Base-by-base conservation (phyloP, 768 basidiomycete genomes). In the Lactarius quietus region DNA sequence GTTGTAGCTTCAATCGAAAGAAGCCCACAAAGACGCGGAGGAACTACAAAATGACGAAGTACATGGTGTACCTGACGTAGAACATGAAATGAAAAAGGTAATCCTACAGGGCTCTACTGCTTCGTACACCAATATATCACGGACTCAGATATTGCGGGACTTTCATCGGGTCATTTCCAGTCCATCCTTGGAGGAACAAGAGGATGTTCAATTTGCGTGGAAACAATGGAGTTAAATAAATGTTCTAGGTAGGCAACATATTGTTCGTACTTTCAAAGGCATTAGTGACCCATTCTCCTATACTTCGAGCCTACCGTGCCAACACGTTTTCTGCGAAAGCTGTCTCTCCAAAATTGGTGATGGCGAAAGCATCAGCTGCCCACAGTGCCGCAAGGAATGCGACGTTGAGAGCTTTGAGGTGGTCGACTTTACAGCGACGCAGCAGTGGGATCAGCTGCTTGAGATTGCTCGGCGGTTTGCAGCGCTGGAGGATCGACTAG, bases 401-500 rank as follows among this genome's bases (percentile, higher is more conserved):
- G 28, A 63, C 1, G 60, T 74, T 55, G 78, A 80, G 6, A 76
- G 78, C 1, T 33, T 79, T 3, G 77, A 77, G 57, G 62, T 70
- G 6, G 71, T 83, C 1, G 65, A 73, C 36, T 73, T 75, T 69
- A 80, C 78, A 20, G 80, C 81, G 28, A 70, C 72, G 29, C 69
- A 78, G 29, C 78, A 80, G 61, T 82, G 81, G 80, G 81, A 83
- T 67, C 72, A 70, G 20, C 68, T 83, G 17, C 71, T 80, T 7
- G 73, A 76, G 20, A 69, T 82, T 17, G 79, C 80, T 3, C 72
- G 74, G 51, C 72, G 72, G 12, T 82, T 78, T 76, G 76, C 75
- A 26, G 72, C 71, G 60, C 73, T 78, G 36, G 81, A 83, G 66
- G 68, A 67, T 3, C 70, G 74, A 55, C 72, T 77, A 35, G 78